Conservation (phyloP, 768 basidiomycete genomes). For the Harrya chromipes region DNA sequence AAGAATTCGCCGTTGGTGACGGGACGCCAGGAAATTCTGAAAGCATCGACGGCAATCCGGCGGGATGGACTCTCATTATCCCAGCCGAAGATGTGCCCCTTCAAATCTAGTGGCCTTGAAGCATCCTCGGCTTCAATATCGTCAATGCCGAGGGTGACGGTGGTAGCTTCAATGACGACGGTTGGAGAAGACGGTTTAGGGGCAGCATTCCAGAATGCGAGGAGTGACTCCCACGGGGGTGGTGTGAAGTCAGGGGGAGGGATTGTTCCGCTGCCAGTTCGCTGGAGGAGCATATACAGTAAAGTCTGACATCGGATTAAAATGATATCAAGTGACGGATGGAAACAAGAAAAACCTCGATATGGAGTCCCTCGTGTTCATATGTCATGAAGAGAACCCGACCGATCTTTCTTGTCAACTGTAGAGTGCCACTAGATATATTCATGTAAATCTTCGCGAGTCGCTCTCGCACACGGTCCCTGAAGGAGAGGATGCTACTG, state of each 20-base stretch:
- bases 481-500: slow-evolving; percentile 68
- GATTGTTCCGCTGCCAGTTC: slow-evolving; percentile 71
- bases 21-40: slow-evolving; percentile 82
- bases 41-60: slow-evolving; percentile 55
- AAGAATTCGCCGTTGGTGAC: slow-evolving; percentile 88
- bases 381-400: slow-evolving; percentile 87
- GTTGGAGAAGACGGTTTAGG: slow-evolving; percentile 43
- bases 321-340: neutral
- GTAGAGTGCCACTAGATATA: slow-evolving; percentile 47
- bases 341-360: slow-evolving; percentile 48
- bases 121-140: slow-evolving; percentile 74
- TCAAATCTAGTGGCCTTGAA: slow-evolving; percentile 35
- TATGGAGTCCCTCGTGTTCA: slow-evolving; percentile 89
- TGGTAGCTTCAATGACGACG: slow-evolving; percentile 56
- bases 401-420: slow-evolving; percentile 61
- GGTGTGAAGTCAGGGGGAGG: slow-evolving; percentile 71
- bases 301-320: slow-evolving; percentile 52
- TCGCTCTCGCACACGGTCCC: slow-evolving; percentile 71
- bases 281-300: slow-evolving; percentile 91
- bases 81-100: slow-evolving; percentile 82
- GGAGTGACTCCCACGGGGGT: slow-evolving; percentile 69
- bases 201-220: slow-evolving; percentile 43
- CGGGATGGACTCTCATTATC: slow-evolving; percentile 86
- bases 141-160: slow-evolving; percentile 72
- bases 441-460: slow-evolving; percentile 71